Evolutionary conservation across 2,329 filamentous ascomycete species (phyloP).

Genomic region (Trichophyton rubrum): DNA sequence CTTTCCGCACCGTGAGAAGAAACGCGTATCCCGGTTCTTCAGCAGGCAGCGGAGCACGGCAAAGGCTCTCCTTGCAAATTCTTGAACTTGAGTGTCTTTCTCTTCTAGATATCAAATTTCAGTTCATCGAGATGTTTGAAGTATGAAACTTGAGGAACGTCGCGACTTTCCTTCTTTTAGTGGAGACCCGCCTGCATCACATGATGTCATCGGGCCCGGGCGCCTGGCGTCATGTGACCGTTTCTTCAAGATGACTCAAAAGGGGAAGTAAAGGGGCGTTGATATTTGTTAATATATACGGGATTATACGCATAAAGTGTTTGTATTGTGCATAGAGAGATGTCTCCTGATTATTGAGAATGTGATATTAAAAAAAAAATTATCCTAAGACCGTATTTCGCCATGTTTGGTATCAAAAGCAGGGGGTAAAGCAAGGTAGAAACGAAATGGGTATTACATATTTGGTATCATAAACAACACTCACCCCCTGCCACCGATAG

Average conservation of each 20-base stretch:
- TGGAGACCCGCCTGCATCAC: not conserved
- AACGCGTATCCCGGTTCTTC: not conserved
- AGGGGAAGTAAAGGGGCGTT: not conserved
- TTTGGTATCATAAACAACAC: not conserved
- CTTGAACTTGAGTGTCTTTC: not conserved
- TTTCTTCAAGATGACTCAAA: not conserved
- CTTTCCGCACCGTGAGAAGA: not conserved
- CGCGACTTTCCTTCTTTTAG: not conserved
- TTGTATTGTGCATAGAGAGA: too few species aligned
- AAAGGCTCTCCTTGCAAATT: not conserved
- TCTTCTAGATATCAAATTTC: not conserved
- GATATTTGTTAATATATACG: not conserved
- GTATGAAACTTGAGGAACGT: not conserved
- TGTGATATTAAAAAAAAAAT: too few species aligned
- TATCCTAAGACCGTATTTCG: not conserved
- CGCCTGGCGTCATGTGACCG: not conserved
- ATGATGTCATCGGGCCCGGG: not conserved
- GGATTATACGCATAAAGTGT: too few species aligned
- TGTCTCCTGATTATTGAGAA: too few species aligned
- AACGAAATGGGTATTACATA: not conserved
- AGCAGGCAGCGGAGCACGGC: not conserved
- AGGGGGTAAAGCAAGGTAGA: not conserved
- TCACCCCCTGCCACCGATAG: conserved; percentile 24
- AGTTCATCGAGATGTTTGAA: not conserved
- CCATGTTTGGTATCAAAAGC: not conserved